A percentile compares a stretch with the other conserved stretches of the same genome.
These are phyloP conservation scores for Colletotrichum musicola DNA, from an alignment of 2,329 filamentous ascomycete genomes.

Conservation along the genomic window DNA sequence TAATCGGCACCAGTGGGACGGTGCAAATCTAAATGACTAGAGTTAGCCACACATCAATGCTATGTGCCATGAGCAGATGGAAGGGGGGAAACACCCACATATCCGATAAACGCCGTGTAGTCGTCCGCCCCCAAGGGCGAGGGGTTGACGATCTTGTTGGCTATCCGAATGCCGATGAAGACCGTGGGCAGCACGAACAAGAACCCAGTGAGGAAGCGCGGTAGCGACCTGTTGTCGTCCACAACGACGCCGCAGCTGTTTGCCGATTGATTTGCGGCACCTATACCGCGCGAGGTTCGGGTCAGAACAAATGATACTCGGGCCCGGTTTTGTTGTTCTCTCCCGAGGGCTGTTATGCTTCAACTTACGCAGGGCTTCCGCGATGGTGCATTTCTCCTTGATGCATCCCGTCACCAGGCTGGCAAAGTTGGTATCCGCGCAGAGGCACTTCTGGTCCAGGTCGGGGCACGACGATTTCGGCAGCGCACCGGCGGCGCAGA, in stretches of 20 bases:
- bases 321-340: too few relatives aligned
- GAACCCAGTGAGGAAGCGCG: background rate
- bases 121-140: conserved; percentile 2
- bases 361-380: background rate
- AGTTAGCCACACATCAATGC: background rate
- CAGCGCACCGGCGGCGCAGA: background rate
- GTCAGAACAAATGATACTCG: background rate
- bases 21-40: background rate
- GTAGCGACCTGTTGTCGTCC: background rate
- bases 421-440: background rate
- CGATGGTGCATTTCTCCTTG: background rate
- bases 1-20: background rate
- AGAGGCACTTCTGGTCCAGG: conserved; percentile 4
- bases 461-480: background rate
- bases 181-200: conserved; percentile 2
- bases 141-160: background rate
- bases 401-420: background rate
- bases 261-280: background rate
- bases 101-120: background rate
- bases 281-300: background rate
- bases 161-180: background rate
- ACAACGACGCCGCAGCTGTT: background rate
- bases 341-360: too few relatives aligned
- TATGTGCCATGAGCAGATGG: too few relatives aligned
- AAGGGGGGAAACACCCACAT: background rate